These are phyloP conservation scores for Platanthera zijinensis DNA, from an alignment of 106 monocot genomes.

Conservation along the genomic window DNA sequence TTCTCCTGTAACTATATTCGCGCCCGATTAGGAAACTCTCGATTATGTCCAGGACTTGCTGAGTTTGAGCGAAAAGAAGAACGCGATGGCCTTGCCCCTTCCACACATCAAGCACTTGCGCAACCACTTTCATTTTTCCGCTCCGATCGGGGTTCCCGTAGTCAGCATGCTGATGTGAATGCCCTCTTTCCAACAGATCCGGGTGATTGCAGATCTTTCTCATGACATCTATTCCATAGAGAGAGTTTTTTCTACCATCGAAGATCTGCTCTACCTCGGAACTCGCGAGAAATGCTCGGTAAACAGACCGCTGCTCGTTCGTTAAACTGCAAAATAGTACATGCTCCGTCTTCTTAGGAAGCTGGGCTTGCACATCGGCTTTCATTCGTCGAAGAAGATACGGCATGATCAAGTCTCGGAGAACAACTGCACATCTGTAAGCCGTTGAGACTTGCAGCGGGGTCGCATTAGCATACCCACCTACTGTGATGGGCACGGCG, in stretches of 20 bases:
- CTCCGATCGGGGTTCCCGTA: slow-evolving; percentile 84
- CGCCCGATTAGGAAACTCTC: slow-evolving; percentile 45
- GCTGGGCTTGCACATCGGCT: slow-evolving; percentile 84
- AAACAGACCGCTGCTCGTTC: slow-evolving; percentile 53
- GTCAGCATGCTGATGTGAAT: slow-evolving; percentile 60
- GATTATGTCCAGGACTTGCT: slow-evolving; percentile 92
- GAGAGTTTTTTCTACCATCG: slow-evolving; percentile 78
- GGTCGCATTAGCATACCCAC: slow-evolving; percentile 93
- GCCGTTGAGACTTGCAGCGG: slow-evolving; percentile 95
- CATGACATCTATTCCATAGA: slow-evolving; percentile 94
- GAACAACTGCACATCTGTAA: slow-evolving; percentile 86
- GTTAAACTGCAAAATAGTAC: slow-evolving; percentile 94
- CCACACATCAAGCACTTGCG: slow-evolving; percentile 75
- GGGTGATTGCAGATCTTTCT: slow-evolving; percentile 98
- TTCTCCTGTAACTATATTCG: slow-evolving; percentile 69
- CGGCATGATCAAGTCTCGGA: slow-evolving; percentile 90
- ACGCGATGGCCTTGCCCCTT: slow-evolving; percentile 91
- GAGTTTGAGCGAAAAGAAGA: slow-evolving; percentile 83
- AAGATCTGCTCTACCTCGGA: slow-evolving; percentile 96
- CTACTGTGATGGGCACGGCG: slow-evolving; percentile 86
- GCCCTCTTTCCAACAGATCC: slow-evolving; percentile 89
- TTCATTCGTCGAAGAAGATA: slow-evolving; percentile 94
- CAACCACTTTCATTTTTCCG: slow-evolving; percentile 90
- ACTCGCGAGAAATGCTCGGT: slow-evolving; percentile 89
- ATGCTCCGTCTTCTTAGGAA: slow-evolving; percentile 93